These are phyloP conservation scores for Wickerhamiella qilinensis DNA, from an alignment of 805 yeast species.

Conservation along the genomic window DNA sequence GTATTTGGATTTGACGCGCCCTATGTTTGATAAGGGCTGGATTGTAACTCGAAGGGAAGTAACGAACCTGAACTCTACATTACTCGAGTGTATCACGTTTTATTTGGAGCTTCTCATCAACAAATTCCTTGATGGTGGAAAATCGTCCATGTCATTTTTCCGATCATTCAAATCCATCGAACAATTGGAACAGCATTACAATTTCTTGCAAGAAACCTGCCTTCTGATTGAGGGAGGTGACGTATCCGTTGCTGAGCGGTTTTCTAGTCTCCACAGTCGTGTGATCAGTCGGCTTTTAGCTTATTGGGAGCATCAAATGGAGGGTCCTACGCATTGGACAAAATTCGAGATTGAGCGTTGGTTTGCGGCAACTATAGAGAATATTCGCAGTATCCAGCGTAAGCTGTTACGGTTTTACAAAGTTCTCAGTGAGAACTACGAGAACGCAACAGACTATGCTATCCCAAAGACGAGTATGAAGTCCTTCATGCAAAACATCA, in stretches of 20 bases:
- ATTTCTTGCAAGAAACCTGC: slow-evolving; percentile 60
- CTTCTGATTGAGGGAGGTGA: slow-evolving; percentile 68
- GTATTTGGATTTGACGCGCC: slow-evolving; percentile 35
- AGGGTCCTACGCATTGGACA: slow-evolving; percentile 36
- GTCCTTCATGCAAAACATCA: slow-evolving; percentile 40
- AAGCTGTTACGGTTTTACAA: slow-evolving; percentile 66
- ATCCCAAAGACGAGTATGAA: slow-evolving; percentile 22
- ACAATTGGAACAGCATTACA: slow-evolving; percentile 71
- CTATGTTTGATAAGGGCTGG: slow-evolving; percentile 51
- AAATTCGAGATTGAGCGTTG: slow-evolving; percentile 35
- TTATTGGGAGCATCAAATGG: slow-evolving; percentile 56
- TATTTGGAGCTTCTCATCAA: slow-evolving; percentile 54
- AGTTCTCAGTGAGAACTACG: slow-evolving; percentile 49
- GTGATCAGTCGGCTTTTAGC: slow-evolving; percentile 51
- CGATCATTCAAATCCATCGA: slow-evolving; percentile 86
- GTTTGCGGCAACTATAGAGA: slow-evolving; percentile 25
- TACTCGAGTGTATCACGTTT: slow-evolving; percentile 58
- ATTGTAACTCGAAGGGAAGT: slow-evolving; percentile 48
- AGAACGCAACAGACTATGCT: slow-evolving; percentile 40
- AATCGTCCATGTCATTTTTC: slow-evolving; percentile 35
- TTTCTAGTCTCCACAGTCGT: slow-evolving; percentile 47
- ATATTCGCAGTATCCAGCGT: slow-evolving; percentile 42
- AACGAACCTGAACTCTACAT: slow-evolving; percentile 44
- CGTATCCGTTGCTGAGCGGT: slow-evolving; percentile 62
- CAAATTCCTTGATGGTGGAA: slow-evolving; percentile 64